Conservation (phyloP, 2,329 filamentous ascomycete genomes). For the Scedosporium apiospermum region DNA sequence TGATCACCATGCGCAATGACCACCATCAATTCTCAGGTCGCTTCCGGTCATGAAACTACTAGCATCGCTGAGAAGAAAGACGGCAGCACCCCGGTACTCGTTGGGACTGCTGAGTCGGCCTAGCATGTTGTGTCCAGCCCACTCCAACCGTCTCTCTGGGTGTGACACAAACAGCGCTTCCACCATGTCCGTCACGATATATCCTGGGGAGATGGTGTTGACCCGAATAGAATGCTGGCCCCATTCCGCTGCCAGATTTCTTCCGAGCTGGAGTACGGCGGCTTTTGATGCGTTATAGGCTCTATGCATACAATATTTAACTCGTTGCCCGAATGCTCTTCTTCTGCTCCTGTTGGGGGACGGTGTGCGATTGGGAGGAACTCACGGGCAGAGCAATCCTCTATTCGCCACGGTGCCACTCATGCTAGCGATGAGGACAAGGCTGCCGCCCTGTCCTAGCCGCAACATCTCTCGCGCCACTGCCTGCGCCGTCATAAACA, state of each 20-base stretch:
- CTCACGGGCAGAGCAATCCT: conserved; percentile 50
- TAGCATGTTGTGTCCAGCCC: conserved; percentile 83
- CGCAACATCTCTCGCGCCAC: conserved; percentile 69
- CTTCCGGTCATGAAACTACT: conserved; percentile 69
- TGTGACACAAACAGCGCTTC: conserved; percentile 66
- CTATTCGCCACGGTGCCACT: conserved; percentile 58
- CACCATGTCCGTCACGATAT: conserved; percentile 78
- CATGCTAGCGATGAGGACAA: conserved; percentile 63
- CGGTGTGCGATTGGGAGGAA: conserved; percentile 7
- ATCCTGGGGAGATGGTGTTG: conserved; percentile 73
- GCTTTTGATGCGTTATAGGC: conserved; percentile 73
- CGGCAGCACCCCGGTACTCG: conserved; percentile 63
- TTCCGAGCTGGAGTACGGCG: conserved; percentile 60
- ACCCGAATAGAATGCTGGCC: conserved; percentile 64
- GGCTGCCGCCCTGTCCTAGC: conserved; percentile 47
- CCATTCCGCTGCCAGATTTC: conserved; percentile 67
- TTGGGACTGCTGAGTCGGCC: conserved; percentile 55
- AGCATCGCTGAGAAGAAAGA: conserved; percentile 66
- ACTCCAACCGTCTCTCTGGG: conserved; percentile 57
- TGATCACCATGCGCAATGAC: conserved; percentile 30
- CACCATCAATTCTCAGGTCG: conserved; percentile 63
- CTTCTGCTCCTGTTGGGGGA: neutral
- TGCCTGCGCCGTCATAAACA: conserved; percentile 77
- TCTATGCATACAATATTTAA: conserved; percentile 28
- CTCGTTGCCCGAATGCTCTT: conserved; percentile 22